These are phyloP conservation scores for Neophaeococcomyces mojaviensis DNA, from an alignment of 2,329 filamentous ascomycete genomes.

Conservation along the genomic window DNA sequence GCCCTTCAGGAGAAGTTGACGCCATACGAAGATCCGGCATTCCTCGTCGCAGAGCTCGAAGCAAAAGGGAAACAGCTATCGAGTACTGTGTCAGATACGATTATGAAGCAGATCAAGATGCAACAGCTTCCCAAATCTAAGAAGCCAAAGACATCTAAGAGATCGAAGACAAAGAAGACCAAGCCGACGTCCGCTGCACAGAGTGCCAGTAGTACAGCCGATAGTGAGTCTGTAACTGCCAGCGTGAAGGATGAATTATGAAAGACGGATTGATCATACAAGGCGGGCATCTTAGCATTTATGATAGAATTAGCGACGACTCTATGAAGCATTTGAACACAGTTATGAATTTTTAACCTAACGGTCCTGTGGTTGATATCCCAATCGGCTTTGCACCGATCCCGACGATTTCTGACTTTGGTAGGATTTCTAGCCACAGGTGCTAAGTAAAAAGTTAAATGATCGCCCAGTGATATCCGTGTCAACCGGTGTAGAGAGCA, in stretches of 20 bases:
- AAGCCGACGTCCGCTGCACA: conserved; percentile 16
- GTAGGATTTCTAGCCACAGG: no score
- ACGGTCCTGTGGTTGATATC: no score
- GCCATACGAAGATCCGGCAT: conserved; percentile 63
- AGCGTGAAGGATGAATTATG: conserved; percentile 7
- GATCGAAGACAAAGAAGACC: conserved; percentile 27
- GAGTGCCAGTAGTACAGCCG: not conserved
- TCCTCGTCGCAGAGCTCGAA: conserved; percentile 65
- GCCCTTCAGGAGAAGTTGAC: conserved; percentile 63
- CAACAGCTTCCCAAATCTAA: conserved; percentile 29
- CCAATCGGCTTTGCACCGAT: no score
- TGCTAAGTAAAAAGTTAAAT: no score
- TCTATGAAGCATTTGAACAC: not conserved
- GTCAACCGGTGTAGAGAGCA: no score
- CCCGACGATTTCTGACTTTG: no score
- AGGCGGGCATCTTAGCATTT: not conserved
- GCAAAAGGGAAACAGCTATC: conserved; percentile 63
- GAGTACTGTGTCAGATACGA: conserved; percentile 60
- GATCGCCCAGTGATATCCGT: no score
- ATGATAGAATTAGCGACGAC: not conserved
- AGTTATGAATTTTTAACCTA: no score
- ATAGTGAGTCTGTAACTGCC: not conserved
- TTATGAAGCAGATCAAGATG: conserved; percentile 61
- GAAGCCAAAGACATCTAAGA: conserved; percentile 23
- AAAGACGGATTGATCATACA: not conserved